These are phyloP conservation scores for Penicillium coffeae DNA, from an alignment of 495 filamentous ascomycete genomes.

Conservation along the genomic window DNA sequence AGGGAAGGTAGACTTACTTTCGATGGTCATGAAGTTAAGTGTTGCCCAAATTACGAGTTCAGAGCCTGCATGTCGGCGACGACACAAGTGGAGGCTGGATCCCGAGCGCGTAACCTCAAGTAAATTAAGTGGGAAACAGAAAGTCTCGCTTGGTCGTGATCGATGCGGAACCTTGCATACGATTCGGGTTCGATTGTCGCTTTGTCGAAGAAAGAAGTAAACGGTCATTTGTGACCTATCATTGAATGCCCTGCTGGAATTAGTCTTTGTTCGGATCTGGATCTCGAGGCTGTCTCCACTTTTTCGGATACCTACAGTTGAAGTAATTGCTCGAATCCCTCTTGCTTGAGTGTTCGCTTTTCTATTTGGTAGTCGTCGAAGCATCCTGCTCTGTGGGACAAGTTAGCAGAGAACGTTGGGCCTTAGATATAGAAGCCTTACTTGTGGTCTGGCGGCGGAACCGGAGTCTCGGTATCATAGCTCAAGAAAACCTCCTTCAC, in stretches of 20 bases:
- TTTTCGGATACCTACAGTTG: conserved; percentile 48
- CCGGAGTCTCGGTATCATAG: conserved; percentile 32
- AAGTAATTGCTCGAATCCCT: conserved; percentile 38
- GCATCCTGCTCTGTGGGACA: conserved; percentile 40
- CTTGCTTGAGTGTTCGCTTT: conserved; percentile 32
- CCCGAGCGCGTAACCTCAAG: conserved; percentile 51
- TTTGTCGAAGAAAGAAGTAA: conserved; percentile 51
- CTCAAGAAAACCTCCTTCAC: conserved; percentile 45
- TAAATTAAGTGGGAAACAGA: conserved; percentile 48
- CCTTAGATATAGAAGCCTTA: conserved; percentile 17
- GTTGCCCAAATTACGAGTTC: conserved; percentile 52
- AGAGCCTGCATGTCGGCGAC: conserved; percentile 38
- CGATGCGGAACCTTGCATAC: conserved; percentile 47
- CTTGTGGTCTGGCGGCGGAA: conserved; percentile 38
- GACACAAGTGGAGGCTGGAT: conserved; percentile 53
- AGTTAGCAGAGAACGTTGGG: background rate
- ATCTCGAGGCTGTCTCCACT: no score
- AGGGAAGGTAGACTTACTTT: conserved; percentile 41
- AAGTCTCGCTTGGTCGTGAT: conserved; percentile 36
- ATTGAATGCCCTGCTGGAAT: conserved; percentile 30
- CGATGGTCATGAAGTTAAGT: conserved; percentile 55
- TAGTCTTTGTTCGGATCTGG: no score
- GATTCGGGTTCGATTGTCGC: conserved; percentile 55
- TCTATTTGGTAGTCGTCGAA: conserved; percentile 39
- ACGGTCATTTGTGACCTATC: conserved; percentile 47